Evolutionary conservation across 441 rosid genomes (phyloP).

Genomic region (Omphalea diandra): DNA sequence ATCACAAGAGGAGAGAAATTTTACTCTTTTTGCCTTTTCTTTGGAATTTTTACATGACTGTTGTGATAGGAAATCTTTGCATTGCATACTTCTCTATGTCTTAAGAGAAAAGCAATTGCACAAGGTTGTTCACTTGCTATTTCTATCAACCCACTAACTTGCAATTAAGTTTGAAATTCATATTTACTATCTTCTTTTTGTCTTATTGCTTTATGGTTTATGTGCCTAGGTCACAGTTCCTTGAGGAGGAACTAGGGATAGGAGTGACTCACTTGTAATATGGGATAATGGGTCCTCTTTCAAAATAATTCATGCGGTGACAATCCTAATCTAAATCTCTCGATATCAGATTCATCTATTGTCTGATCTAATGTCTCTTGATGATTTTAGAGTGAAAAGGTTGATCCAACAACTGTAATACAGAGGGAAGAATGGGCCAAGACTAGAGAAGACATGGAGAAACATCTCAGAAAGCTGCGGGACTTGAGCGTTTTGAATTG

Average conservation of each 20-base stretch:
- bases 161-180: background rate
- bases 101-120: too few relatives aligned
- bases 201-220: conserved; percentile 8
- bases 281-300: conserved; percentile 76
- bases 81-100: background rate
- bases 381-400: conserved; percentile 55
- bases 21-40: background rate
- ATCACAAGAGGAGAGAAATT: too few relatives aligned
- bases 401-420: conserved; percentile 71
- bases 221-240: conserved; percentile 68
- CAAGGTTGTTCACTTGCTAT: background rate
- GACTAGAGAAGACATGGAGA: conserved; percentile 81
- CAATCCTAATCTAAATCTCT: conserved; percentile 8
- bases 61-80: background rate
- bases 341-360: background rate
- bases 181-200: conserved; percentile 7
- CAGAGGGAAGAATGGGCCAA: conserved; percentile 82
- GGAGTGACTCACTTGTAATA: conserved; percentile 76
- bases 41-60: background rate
- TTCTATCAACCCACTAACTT: background rate
- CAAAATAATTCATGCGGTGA: conserved; percentile 65
- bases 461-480: conserved; percentile 77
- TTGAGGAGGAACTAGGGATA: conserved; percentile 73
- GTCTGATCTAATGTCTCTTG: conserved; percentile 12
- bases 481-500: conserved; percentile 82